phyloP scores from a whole-genome alignment of 2,329 filamentous ascomycete genomes.

The Seiridium unicorne region DNA sequence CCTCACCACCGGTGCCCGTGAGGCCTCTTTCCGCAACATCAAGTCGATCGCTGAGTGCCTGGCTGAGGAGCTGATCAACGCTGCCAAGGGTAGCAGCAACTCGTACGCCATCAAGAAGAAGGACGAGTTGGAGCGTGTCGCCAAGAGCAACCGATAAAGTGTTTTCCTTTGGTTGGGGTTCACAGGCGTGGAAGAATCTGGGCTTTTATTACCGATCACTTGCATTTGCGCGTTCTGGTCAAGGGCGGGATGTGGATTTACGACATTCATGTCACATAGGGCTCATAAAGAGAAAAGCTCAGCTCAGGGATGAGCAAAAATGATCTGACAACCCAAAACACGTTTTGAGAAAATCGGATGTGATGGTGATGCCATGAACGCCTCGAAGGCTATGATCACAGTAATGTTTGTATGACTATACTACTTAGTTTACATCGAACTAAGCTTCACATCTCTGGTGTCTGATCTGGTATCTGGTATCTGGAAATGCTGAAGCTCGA shows the following conservation, averaged over 20 bases:
- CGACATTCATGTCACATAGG: conserved; percentile 43
- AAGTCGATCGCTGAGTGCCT: conserved; percentile 99
- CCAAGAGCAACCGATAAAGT: conserved; percentile 99
- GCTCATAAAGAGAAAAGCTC: conserved; percentile 36
- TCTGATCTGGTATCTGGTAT: neutral
- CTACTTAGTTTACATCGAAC: neutral
- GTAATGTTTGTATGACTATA: neutral
- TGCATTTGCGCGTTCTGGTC: conserved; percentile 45
- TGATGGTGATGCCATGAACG: conserved; percentile 1
- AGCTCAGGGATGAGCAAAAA: conserved; percentile 30
- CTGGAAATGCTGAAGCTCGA: too few relatives aligned
- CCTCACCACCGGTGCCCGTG: conserved; percentile 97
- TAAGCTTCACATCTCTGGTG: neutral
- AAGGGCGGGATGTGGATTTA: conserved; percentile 39
- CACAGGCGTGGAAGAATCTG: conserved; percentile 38
- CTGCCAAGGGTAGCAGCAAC: conserved; percentile 99
- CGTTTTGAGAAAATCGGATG: conserved; percentile 11
- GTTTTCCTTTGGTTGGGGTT: conserved; percentile 32
- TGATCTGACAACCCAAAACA: conserved; percentile 35
- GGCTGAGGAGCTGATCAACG: conserved; percentile 99
- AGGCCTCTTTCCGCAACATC: conserved; percentile 99
- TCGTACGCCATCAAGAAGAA: conserved; percentile 99
- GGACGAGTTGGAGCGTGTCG: conserved; percentile 99
- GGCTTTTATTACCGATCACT: conserved; percentile 31
- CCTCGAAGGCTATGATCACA: neutral